phyloP scores from a whole-genome alignment of 257 asterid species.

The Solanum habrochaites region DNA sequence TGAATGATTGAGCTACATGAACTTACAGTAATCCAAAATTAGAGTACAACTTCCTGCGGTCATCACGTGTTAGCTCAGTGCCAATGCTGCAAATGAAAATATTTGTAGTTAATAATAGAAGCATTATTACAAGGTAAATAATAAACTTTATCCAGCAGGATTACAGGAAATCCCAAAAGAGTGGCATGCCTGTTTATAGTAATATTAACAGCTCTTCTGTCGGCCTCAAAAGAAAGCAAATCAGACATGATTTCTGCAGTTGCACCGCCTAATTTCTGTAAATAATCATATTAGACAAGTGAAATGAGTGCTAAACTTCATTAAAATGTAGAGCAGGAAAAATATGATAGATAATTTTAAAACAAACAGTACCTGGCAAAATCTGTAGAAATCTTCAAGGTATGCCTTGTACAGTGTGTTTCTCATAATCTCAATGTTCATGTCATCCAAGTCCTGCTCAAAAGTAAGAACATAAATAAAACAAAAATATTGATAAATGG shows the following conservation, averaged over 20 bases:
- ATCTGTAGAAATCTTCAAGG: conserved; percentile 82
- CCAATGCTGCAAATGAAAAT: conserved; percentile 59
- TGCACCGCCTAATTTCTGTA: conserved; percentile 88
- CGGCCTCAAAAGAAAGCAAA: conserved; percentile 87
- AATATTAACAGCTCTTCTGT: conserved; percentile 91
- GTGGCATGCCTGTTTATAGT: conserved; percentile 60
- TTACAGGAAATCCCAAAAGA: background rate
- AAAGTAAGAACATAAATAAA: background rate
- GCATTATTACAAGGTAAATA: background rate
- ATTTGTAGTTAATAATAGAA: background rate
- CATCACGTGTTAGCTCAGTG: conserved; percentile 91
- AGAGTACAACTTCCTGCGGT: conserved; percentile 76
- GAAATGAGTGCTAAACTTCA: background rate
- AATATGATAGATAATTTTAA: background rate
- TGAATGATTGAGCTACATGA: background rate
- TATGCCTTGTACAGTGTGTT: conserved; percentile 91
- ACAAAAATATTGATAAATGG: background rate
- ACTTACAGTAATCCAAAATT: conserved; percentile 90
- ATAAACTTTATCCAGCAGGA: background rate
- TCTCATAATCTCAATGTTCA: conserved; percentile 95
- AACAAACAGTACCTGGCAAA: conserved; percentile 52
- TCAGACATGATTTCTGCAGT: conserved; percentile 93
- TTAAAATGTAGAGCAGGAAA: background rate
- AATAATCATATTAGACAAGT: conserved; percentile 7
- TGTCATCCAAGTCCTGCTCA: conserved; percentile 83